phyloP scores from a whole-genome alignment of 257 asterid species.

The Solanum corneliomulleri region DNA sequence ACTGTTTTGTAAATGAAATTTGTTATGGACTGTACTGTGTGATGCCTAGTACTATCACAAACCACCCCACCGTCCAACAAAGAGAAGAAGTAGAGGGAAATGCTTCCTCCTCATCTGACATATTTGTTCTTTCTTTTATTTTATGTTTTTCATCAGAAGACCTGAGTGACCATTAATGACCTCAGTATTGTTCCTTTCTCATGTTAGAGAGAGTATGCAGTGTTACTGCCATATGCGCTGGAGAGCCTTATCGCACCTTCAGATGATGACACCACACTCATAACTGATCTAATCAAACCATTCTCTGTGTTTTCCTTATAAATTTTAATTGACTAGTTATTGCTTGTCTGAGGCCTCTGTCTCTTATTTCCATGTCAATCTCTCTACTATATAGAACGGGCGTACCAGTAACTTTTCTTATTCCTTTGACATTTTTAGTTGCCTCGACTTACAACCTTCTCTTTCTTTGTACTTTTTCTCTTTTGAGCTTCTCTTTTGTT shows the following conservation, averaged over 20 bases:
- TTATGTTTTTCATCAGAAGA: background rate
- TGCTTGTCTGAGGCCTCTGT: background rate
- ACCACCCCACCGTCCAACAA: background rate
- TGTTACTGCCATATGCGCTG: background rate
- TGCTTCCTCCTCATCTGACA: background rate
- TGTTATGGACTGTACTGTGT: background rate
- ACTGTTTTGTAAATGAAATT: background rate
- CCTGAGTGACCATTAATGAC: background rate
- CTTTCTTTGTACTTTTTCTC: background rate
- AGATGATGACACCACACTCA: background rate
- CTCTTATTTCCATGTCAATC: background rate
- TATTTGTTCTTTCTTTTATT: background rate
- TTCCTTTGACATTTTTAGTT: background rate
- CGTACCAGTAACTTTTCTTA: background rate
- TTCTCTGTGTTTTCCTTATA: background rate
- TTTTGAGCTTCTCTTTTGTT: background rate
- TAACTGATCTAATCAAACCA: background rate
- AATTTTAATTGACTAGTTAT: background rate
- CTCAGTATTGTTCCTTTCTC: background rate
- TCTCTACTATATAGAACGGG: background rate
- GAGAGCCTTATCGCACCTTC: background rate
- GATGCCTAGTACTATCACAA: background rate
- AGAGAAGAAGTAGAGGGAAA: background rate
- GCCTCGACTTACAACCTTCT: background rate
- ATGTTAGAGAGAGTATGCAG: background rate